A percentile compares a stretch with the other conserved stretches of the same genome.
These are phyloP conservation scores for Dactylella cylindrospora DNA, from an alignment of 2,329 filamentous ascomycete species.

Conservation along the genomic window DNA sequence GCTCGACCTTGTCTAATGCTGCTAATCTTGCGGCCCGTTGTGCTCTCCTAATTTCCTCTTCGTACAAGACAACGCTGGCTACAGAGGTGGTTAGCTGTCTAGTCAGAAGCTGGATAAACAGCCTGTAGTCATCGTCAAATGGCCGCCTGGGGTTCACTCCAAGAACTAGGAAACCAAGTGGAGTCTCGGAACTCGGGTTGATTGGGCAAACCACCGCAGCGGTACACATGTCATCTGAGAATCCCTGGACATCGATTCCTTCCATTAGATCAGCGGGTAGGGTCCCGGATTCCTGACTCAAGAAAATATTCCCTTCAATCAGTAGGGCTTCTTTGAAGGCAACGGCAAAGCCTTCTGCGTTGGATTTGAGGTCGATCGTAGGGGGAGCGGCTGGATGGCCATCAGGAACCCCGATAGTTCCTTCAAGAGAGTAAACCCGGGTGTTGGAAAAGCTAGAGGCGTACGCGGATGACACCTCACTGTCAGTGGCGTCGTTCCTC, in stretches of 20 bases:
- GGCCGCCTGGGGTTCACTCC: constrained; percentile 76
- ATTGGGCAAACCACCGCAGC: constrained; percentile 77
- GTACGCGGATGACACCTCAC: constrained; percentile 70
- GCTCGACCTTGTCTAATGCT: constrained; percentile 72
- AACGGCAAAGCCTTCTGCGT: constrained; percentile 71
- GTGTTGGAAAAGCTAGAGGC: constrained; percentile 65
- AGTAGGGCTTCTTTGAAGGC: constrained; percentile 76
- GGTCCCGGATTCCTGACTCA: constrained; percentile 68
- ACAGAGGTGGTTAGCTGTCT: constrained; percentile 70
- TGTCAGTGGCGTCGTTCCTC: constrained; percentile 65
- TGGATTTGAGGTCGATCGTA: constrained; percentile 68
- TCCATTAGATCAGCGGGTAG: constrained; percentile 66
- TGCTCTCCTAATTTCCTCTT: constrained; percentile 76
- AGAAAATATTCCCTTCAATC: constrained; percentile 65
- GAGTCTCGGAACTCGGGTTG: constrained; percentile 71
- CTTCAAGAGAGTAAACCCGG: constrained; percentile 70
- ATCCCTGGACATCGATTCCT: constrained; percentile 70
- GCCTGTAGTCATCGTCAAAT: constrained; percentile 76
- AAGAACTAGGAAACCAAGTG: constrained; percentile 76
- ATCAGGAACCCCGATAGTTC: constrained; percentile 67
- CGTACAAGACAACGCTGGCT: constrained; percentile 77
- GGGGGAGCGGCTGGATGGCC: constrained; percentile 64
- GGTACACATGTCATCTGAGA: constrained; percentile 63
- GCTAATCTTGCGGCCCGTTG: constrained; percentile 73
- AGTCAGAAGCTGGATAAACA: constrained; percentile 65